Percentiles rank a stretch among this genome's conserved stretches.
phyloP scores from a whole-genome alignment of 116 monocot species.

The Papilionanthe hybrid region DNA sequence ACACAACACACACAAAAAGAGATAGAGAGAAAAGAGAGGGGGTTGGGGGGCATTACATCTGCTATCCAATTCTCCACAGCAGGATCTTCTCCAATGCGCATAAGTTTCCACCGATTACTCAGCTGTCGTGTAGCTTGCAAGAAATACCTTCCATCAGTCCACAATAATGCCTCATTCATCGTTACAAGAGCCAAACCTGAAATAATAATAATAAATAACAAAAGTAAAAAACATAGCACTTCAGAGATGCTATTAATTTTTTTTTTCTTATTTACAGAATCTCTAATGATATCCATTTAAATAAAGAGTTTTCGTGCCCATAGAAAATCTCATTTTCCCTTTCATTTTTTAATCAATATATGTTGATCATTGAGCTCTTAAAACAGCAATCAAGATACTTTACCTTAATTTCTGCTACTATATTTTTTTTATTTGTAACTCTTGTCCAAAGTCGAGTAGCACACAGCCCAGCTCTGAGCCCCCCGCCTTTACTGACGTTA shows the following conservation, averaged over 20 bases:
- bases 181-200: slow-evolving; percentile 91
- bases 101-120: slow-evolving; percentile 85
- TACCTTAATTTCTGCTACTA: no score
- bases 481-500: no score
- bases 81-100: slow-evolving; percentile 81
- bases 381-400: no score
- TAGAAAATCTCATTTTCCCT: no score
- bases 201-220: not conserved
- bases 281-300: not conserved
- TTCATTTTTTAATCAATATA: no score
- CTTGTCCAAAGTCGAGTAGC: no score
- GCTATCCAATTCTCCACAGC: slow-evolving; percentile 78
- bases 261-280: not conserved
- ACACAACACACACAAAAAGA: not conserved
- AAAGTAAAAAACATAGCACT: not conserved
- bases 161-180: slow-evolving; percentile 71
- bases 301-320: no score
- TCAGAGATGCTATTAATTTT: not conserved
- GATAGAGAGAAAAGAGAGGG: not conserved
- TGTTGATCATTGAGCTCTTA: no score
- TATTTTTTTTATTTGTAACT: no score
- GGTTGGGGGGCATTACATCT: slow-evolving; percentile 43
- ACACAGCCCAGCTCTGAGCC: no score
- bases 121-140: slow-evolving; percentile 81
- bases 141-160: slow-evolving; percentile 98